Evolutionary conservation across 2,329 filamentous ascomycete species (phyloP).

Genomic region (Thielaviopsis euricoi): DNA sequence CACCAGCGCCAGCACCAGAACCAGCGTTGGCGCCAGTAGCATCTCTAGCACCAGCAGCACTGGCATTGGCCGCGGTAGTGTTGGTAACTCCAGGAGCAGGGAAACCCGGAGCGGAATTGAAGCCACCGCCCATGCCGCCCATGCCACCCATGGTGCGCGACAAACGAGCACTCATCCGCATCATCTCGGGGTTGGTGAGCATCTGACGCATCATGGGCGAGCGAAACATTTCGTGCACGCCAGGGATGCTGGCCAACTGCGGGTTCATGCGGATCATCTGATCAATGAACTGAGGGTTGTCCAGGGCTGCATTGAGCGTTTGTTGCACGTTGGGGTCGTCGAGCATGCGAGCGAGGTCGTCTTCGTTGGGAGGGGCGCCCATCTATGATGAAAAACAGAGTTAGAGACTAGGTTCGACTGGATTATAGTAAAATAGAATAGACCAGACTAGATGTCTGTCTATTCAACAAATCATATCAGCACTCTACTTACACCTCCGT

Average conservation of each 20-base stretch:
- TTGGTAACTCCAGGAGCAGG: conserved; percentile 86
- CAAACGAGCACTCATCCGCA: conserved; percentile 58
- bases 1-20: conserved; percentile 12
- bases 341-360: conserved; percentile 70
- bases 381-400: conserved; percentile 42
- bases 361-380: conserved; percentile 69
- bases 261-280: conserved; percentile 91
- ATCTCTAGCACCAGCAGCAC: conserved; percentile 14
- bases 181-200: conserved; percentile 78
- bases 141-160: conserved; percentile 49
- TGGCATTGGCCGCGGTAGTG: conserved; percentile 37
- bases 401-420: no score
- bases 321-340: conserved; percentile 75
- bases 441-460: no score
- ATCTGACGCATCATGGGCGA: conserved; percentile 80
- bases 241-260: conserved; percentile 56
- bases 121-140: conserved; percentile 19
- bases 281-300: conserved; percentile 87
- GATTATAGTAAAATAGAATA: no score
- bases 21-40: neutral
- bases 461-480: neutral
- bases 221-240: conserved; percentile 69
- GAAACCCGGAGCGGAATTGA: conserved; percentile 41
- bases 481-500: conserved; percentile 80
- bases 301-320: conserved; percentile 84